Conservation (phyloP, 441 rosid genomes). For the Croton setiger region DNA sequence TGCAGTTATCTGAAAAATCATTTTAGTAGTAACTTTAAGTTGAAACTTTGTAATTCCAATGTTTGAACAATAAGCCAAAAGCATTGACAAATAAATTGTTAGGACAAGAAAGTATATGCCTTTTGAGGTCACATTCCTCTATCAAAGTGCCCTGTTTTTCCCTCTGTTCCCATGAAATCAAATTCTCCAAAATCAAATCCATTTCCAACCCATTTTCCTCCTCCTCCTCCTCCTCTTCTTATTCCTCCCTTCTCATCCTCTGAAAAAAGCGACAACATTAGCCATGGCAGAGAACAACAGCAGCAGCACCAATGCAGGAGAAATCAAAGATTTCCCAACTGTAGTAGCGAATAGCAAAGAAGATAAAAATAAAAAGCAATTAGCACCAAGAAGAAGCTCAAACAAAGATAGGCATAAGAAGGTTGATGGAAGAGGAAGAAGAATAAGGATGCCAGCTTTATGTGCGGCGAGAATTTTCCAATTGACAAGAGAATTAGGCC, state of each 20-base stretch:
- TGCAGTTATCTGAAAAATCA: constrained; percentile 17
- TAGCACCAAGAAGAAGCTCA: constrained; percentile 79
- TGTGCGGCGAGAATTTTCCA: constrained; percentile 96
- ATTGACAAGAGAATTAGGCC: constrained; percentile 90
- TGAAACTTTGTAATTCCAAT: constrained; percentile 39
- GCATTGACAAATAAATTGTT: constrained; percentile 23
- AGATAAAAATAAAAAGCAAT: constrained; percentile 43
- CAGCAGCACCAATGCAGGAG: constrained; percentile 35
- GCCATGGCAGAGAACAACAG: constrained; percentile 32
- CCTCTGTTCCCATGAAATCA: constrained; percentile 55
- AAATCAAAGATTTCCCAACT: constrained; percentile 69
- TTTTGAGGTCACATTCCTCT: constrained; percentile 41
- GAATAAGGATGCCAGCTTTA: constrained; percentile 96
- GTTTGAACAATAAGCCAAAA: constrained; percentile 34
- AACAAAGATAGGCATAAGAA: constrained; percentile 94
- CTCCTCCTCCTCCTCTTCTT: constrained; percentile 32
- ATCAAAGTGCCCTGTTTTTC: constrained; percentile 33
- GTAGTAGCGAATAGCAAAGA: constrained; percentile 45
- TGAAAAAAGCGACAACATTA: no score
- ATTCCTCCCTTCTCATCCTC: constrained; percentile 9
- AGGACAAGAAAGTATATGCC: constrained; percentile 27
- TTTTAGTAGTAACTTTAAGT: constrained; percentile 38
- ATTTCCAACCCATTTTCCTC: constrained; percentile 42
- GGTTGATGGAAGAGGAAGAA: constrained; percentile 92
- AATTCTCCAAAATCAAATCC: constrained; percentile 25